These are phyloP conservation scores for Hypoxylon perforatum DNA, from an alignment of 495 filamentous ascomycete genomes.

Conservation along the genomic window DNA sequence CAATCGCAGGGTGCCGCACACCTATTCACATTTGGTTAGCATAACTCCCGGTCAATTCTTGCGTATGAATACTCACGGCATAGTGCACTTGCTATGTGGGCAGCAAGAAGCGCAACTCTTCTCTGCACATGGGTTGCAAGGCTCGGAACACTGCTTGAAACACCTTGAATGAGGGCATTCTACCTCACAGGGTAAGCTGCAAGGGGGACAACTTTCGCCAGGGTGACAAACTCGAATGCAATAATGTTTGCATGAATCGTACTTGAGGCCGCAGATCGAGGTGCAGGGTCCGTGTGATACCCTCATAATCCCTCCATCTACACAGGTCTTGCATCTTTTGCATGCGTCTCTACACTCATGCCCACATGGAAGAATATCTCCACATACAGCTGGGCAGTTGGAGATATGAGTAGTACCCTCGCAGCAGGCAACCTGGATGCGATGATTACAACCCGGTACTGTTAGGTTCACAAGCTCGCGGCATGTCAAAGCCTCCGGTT, in stretches of 20 bases:
- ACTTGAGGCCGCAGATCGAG: slow-evolving; percentile 63
- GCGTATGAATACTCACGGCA: slow-evolving; percentile 58
- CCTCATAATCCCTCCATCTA: slow-evolving; percentile 34
- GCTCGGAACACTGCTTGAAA: slow-evolving; percentile 64
- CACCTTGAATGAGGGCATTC: slow-evolving; percentile 70
- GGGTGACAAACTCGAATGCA: slow-evolving; percentile 68
- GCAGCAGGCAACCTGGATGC: slow-evolving; percentile 61
- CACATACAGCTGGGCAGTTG: slow-evolving; percentile 62
- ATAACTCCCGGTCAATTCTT: not conserved
- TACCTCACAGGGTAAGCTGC: slow-evolving; percentile 65
- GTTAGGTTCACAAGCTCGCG: slow-evolving; percentile 49
- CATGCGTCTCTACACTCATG: slow-evolving; percentile 69
- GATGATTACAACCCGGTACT: slow-evolving; percentile 67
- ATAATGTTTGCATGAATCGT: slow-evolving; percentile 67
- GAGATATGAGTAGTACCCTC: slow-evolving; percentile 54
- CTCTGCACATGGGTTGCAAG: slow-evolving; percentile 70
- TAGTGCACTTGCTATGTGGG: slow-evolving; percentile 63
- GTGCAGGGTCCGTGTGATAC: slow-evolving; percentile 62
- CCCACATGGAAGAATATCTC: slow-evolving; percentile 63
- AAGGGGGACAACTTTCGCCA: slow-evolving; percentile 63
- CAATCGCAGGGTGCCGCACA: slow-evolving; percentile 76
- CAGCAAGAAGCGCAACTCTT: slow-evolving; percentile 64
- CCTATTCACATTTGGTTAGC: slow-evolving; percentile 11
- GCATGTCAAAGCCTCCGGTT: slow-evolving; percentile 44
- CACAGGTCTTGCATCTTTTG: slow-evolving; percentile 54